Conservation (phyloP, 257 asterid genomes). For the Ehretia macrophylla region DNA sequence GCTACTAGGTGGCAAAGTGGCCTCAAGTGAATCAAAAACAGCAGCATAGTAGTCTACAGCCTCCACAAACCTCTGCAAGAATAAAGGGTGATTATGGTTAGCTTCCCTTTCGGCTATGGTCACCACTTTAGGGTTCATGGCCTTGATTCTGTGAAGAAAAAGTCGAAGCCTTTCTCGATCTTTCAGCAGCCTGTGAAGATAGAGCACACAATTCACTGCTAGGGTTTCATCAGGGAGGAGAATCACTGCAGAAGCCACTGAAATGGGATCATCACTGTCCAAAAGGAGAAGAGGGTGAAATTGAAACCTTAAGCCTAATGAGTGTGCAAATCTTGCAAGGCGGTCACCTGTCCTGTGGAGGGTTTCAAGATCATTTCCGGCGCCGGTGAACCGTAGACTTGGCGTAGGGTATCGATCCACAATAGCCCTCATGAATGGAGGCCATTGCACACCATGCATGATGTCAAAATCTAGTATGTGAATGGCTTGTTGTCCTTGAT, state of each 20-base stretch:
- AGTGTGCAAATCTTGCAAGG: slow-evolving; percentile 70
- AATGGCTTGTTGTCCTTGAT: slow-evolving; percentile 46
- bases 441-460: slow-evolving; percentile 99
- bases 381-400: slow-evolving; percentile 73
- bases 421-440: slow-evolving; percentile 90
- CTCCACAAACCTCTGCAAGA: slow-evolving; percentile 71
- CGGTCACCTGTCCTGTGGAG: slow-evolving; percentile 87
- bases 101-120: slow-evolving; percentile 84
- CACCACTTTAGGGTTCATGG: slow-evolving; percentile 60
- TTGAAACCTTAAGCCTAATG: slow-evolving; percentile 69
- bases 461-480: slow-evolving; percentile 91
- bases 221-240: slow-evolving; percentile 68
- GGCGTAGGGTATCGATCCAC: slow-evolving; percentile 77
- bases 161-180: slow-evolving; percentile 58
- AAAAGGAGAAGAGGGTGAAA: slow-evolving; percentile 60
- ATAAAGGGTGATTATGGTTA: slow-evolving; percentile 66
- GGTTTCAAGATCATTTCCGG: slow-evolving; percentile 59
- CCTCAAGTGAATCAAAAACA: slow-evolving; percentile 82
- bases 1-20: slow-evolving; percentile 82
- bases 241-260: slow-evolving; percentile 29
- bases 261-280: slow-evolving; percentile 34
- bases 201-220: slow-evolving; percentile 75
- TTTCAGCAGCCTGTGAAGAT: slow-evolving; percentile 58
- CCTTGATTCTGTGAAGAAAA: slow-evolving; percentile 56
- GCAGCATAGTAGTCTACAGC: slow-evolving; percentile 85